Evolutionary conservation across 2,329 filamentous ascomycete species (phyloP).

Genomic region (Diaporthe sp.): DNA sequence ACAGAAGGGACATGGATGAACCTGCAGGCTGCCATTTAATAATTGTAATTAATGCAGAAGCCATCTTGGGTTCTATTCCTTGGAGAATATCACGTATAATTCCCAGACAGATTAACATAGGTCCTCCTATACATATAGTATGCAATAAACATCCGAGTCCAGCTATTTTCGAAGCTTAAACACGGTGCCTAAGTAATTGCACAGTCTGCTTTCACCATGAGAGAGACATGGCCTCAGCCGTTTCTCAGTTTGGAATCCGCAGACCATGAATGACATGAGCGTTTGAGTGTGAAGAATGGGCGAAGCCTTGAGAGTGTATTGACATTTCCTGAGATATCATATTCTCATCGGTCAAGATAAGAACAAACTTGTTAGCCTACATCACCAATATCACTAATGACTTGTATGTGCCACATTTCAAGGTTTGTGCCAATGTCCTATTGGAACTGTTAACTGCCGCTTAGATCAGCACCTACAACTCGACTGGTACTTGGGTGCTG

Average conservation of each 20-base stretch:
- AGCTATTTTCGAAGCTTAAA: not conserved
- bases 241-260: not conserved
- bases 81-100: not conserved
- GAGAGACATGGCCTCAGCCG: not conserved
- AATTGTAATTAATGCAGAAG: not conserved
- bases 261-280: not conserved
- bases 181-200: not conserved
- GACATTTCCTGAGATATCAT: not conserved
- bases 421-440: not conserved
- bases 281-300: not conserved
- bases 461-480: not conserved
- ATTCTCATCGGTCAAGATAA: not conserved
- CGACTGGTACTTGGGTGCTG: too few species aligned
- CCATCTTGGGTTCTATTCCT: not conserved
- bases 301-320: not conserved
- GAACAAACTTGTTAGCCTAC: not conserved
- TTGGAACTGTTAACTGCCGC: not conserved
- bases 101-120: not conserved
- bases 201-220: not conserved
- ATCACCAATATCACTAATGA: accelerated
- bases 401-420: too few species aligned
- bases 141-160: too few species aligned
- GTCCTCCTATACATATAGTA: not conserved
- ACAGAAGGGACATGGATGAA: not conserved
- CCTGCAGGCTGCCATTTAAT: not conserved